Evolutionary conservation across 805 yeast species (phyloP), one percentile per base, ranked within the genome.

Genomic region (Pichia exigua): DNA sequence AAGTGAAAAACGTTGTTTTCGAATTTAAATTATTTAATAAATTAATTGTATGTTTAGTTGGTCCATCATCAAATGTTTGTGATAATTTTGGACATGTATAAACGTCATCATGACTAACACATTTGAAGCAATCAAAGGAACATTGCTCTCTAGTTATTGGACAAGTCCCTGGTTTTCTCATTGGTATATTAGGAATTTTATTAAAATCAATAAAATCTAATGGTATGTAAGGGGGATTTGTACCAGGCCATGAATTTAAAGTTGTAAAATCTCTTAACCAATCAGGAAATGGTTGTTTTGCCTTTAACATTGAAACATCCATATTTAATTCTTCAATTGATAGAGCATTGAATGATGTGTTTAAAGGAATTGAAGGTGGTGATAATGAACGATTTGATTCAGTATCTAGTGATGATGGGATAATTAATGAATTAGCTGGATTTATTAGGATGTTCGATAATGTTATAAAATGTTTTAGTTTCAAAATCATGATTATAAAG

Each of bases 41-140:
- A 43, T 73, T 73, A 4, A 77, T 70, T 0, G 97, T 91, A 22
- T 79, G 75, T 0, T 80, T 80, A 0, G 91, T 77, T 1, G 99
- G 99, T 0, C 99, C 98, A 65, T 92, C 98, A 65, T 92, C 99
- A 67, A 92, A 92, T 0, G 95, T 84, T 68, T 92, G 98, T 0
- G 91, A 80, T 40, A 92, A 71, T 45, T 73, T 70, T 2, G 83
- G 78, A 65, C 97, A 91, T 0, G 92, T 79, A 59, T 72, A 76
- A 6, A 86, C 81, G 63, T 91, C 98, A 66, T 86, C 94, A 39
- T 70, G 76, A 24, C 82, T 79, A 27, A 83, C 79, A 69, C 97
- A 91, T 56, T 83, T 79, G 65, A 75, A 78, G 65, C 97, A 91
- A 65, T 90, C 97, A 69, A 87, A 91, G 0, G 96, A 85, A 61